Evolutionary conservation across 352 stramenopile species (phyloP), one percentile per base, ranked within the genome.

Genomic region (Pythium phragmiticola): DNA sequence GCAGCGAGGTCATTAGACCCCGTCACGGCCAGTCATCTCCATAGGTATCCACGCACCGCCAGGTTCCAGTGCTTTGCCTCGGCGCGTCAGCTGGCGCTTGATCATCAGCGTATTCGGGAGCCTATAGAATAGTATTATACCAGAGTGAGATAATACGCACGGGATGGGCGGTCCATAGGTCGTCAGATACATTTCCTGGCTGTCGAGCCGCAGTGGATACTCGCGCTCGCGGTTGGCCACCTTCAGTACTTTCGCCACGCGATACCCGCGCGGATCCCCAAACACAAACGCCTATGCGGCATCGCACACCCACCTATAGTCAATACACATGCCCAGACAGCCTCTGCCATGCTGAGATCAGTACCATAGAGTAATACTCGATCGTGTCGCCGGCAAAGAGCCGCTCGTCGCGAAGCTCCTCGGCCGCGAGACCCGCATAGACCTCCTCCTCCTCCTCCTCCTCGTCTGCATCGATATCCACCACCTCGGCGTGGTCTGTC

Each of bases 281-380:
- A 78, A 76, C 28, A 92, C 83, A 53, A 90, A 92, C 34, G 75
- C 76, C 82, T 91, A 52, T 30, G 26, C 26, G 4, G 26, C 26
- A 30, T 30, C 45, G 82, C 6, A 39, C 34, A 6, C 34, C 3
- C 34, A 39, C 34, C 7, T 39, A 39, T 6, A 39, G 34, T 39
- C 34, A 39, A 6, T 6, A 39, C 7, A 39, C 34, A 6, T 2
- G 7, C 26, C 26, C 26, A 30, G 3, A 30, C 26, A 30, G 2
- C 26, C 26, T 30, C 26, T 30, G 26, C 26, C 26, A 30, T 30
- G 26, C 2, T 30, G 26, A 30, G 26, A 30, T 30, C 26, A 72
- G 19, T 28, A 63, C 65, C 79, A 92, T 90, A 33, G 80, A 90
- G 66, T 74, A 92, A 70, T 92, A 92, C 63, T 92, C 83, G 63